phyloP scores from a whole-genome alignment of 352 stramenopile genomes.

The Globisporangium solare region DNA sequence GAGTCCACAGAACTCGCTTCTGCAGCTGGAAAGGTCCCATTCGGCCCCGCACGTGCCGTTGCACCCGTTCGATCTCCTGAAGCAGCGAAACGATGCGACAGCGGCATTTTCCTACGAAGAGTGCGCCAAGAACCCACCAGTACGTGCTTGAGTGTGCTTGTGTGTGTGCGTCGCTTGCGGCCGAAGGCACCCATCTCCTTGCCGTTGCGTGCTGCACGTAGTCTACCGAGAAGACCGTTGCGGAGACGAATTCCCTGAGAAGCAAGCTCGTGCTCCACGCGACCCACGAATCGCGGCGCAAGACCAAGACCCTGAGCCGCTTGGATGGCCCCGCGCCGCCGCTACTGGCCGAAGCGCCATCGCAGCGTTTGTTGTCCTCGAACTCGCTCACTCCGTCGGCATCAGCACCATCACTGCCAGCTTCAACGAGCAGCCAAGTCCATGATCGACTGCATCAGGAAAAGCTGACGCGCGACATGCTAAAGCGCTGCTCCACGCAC shows the following conservation, averaged over 20 bases:
- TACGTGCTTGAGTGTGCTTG: constrained; percentile 3
- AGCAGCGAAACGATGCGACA: constrained; percentile 31
- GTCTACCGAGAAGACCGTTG: constrained; percentile 10
- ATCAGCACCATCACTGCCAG: too few relatives aligned
- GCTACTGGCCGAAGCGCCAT: not conserved
- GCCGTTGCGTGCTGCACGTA: not conserved
- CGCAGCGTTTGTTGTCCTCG: not conserved
- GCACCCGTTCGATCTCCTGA: constrained; percentile 46
- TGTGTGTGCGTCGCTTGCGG: not conserved
- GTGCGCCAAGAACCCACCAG: constrained; percentile 25
- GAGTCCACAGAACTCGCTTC: not conserved
- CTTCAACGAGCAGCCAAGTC: not conserved
- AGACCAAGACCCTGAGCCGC: constrained; percentile 27
- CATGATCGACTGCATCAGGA: constrained; percentile 31
- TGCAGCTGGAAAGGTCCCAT: constrained; percentile 19
- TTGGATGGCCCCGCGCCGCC: not conserved
- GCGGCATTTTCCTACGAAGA: constrained; percentile 45
- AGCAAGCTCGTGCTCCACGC: constrained; percentile 29
- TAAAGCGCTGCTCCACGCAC: constrained; percentile 21
- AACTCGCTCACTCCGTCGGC: not conserved
- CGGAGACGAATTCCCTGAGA: constrained; percentile 21
- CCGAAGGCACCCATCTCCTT: too few relatives aligned
- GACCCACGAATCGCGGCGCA: constrained; percentile 25
- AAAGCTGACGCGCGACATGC: constrained; percentile 30
- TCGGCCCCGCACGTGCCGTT: constrained; percentile 19